Base-by-base conservation (phyloP, 2,329 filamentous ascomycete species). In the Fusarium abutilonis region DNA sequence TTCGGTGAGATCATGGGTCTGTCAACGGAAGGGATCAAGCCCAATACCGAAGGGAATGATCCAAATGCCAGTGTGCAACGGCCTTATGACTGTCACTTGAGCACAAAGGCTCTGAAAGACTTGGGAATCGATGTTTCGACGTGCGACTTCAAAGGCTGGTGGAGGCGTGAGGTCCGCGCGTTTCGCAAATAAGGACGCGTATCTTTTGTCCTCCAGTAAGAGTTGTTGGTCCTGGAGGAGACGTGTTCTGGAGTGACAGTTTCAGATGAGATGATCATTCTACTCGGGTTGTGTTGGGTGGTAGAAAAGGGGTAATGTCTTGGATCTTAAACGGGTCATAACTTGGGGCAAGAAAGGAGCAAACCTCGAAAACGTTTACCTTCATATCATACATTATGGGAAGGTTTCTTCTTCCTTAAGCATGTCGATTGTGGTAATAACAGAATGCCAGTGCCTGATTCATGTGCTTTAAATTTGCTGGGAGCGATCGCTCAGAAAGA, bases 1-100 rank as follows among this genome's bases (percentile, higher is more conserved):
- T 88, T 97, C 71, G 89, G 87, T 4, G 87, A 92, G 56, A 91
- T 96, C 56, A 87, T 96, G 83, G 91, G 89, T 1, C 73, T 96
- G 52, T 83, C 89, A 10, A 80, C 89, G 17, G 84, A 86, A 42
- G 83, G 84, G 8, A 88, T 97, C 75, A 82, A 85, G 69, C 79
- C 89, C 9, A 89, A 92, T 69, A 84, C 86, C 21, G 82, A 90
- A 69, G 89, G 89, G 34, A 90, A 90, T 73, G 89, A 91, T 63
- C 86, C 88, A 6, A 87, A 86, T 60, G 86, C 89, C 40, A 82
- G 83, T 19, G 90, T 93, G 1, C 86, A 93, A 77, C 83, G 93
- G 63, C 93, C 93, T 11, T 97, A 91, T 72, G 92, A 97, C 76
- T 94, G 90, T 68, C 92, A 97, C 75, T 79, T 97, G 41, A 93